Conservation (phyloP, 83 land plant genomes). For the Thuja plicata region DNA sequence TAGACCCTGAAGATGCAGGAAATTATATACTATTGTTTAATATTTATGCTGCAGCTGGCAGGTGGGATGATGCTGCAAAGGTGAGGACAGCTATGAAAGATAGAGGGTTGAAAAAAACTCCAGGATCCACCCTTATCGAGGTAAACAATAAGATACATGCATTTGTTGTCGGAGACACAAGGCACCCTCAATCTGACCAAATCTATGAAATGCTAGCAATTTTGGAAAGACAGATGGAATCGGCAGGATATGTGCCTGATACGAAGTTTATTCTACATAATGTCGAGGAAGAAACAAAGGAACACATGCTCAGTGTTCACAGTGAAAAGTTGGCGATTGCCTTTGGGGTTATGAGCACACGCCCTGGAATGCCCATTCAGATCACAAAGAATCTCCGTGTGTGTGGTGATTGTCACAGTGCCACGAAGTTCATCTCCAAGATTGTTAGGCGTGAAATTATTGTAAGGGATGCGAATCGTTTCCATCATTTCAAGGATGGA, state of each 20-base stretch:
- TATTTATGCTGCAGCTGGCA: conserved; percentile 47
- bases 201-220: conserved; percentile 12
- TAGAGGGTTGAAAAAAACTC: conserved; percentile 28
- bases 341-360: conserved; percentile 25
- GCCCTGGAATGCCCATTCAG: conserved; percentile 20
- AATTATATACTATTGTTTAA: conserved; percentile 43
- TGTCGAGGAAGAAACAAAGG: conserved; percentile 27
- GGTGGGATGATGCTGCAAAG: conserved; percentile 39
- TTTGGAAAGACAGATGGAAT: conserved; percentile 18
- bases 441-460: conserved; percentile 23
- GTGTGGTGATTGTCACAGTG: conserved; percentile 28
- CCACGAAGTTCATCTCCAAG: conserved; percentile 24
- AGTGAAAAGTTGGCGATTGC: conserved; percentile 29
- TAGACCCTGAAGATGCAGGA: conserved; percentile 51
- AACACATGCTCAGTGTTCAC: conserved; percentile 17
- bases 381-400: conserved; percentile 33
- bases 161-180: conserved; percentile 31
- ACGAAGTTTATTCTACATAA: conserved; percentile 22
- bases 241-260: conserved; percentile 23
- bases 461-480: conserved; percentile 27
- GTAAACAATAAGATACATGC: conserved; percentile 28
- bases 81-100: conserved; percentile 24
- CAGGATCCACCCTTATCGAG: conserved; percentile 53
- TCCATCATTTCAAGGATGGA: conserved; percentile 30
- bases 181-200: conserved; percentile 29